A percentile compares a stretch with the other conserved stretches of the same genome.
These are phyloP conservation scores for Dactylella cylindrospora DNA, from an alignment of 2,329 filamentous ascomycete genomes.

Conservation along the genomic window DNA sequence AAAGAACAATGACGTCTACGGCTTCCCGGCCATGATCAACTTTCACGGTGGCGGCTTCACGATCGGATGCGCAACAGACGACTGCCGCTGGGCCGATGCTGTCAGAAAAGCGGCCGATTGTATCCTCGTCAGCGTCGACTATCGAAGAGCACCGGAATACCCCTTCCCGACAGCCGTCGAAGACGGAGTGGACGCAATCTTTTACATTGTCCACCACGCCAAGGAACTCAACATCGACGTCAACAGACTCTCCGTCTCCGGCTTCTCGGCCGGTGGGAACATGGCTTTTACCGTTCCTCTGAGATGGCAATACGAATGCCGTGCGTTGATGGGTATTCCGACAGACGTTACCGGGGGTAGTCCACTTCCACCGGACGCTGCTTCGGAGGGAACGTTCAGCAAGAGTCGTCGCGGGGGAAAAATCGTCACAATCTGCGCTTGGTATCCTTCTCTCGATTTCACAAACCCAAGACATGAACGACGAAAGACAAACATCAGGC, in stretches of 20 bases:
- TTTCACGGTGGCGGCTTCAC: conserved; percentile 70
- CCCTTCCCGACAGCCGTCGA: conserved; percentile 67
- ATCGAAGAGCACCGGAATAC: conserved; percentile 66
- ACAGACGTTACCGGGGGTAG: conserved; percentile 14
- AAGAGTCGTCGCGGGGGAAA: conserved; percentile 44
- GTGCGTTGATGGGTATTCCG: conserved; percentile 27
- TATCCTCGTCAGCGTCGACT: conserved; percentile 66
- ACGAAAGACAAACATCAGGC: conserved; percentile 58
- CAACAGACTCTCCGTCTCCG: conserved; percentile 61
- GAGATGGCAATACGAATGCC: conserved; percentile 44
- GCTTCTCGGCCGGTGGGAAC: conserved; percentile 65
- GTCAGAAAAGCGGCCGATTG: conserved; percentile 59
- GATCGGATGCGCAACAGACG: conserved; percentile 64
- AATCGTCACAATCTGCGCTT: conserved; percentile 61
- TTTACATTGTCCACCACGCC: conserved; percentile 63
- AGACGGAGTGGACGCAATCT: conserved; percentile 65
- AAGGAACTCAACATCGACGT: conserved; percentile 62
- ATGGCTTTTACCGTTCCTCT: conserved; percentile 53
- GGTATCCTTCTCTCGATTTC: conserved; percentile 66
- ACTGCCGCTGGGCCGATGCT: conserved; percentile 62
- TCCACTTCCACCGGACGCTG: conserved; percentile 27
- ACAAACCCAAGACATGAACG: conserved; percentile 61
- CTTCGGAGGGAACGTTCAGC: conserved; percentile 37
- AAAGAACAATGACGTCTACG: conserved; percentile 23
- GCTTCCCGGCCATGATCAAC: conserved; percentile 62